Conservation (phyloP, 768 basidiomycete species). For the Tulasnella sp. region DNA sequence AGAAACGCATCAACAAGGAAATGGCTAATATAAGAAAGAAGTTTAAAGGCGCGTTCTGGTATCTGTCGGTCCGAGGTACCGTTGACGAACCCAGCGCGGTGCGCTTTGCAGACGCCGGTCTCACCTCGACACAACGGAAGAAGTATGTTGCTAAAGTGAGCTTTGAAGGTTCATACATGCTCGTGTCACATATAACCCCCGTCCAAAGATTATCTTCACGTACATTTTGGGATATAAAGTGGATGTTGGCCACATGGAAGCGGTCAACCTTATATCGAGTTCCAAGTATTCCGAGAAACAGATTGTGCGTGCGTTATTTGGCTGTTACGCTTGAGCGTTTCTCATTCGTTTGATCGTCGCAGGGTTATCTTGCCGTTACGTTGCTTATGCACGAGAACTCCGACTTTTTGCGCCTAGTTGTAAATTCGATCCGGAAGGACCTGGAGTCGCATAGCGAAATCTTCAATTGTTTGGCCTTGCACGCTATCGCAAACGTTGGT, state of each 20-base stretch:
- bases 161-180: not conserved
- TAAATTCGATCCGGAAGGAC: constrained; percentile 97
- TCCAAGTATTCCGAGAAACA: constrained; percentile 97
- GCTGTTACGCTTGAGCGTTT: constrained; percentile 1
- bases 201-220: constrained; percentile 71
- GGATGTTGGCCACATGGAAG: constrained; percentile 98
- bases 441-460: constrained; percentile 88
- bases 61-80: constrained; percentile 12
- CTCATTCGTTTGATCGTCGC: not conserved
- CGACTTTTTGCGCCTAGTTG: constrained; percentile 88
- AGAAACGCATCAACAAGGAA: constrained; percentile 98
- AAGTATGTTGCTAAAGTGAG: constrained; percentile 82
- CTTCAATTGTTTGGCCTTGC: constrained; percentile 90
- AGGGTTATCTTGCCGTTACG: constrained; percentile 98
- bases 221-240: constrained; percentile 99
- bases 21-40: constrained; percentile 99
- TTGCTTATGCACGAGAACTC: constrained; percentile 98
- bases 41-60: constrained; percentile 67
- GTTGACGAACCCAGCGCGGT: not conserved
- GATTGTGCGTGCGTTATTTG: constrained; percentile 49
- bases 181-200: not conserved
- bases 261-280: constrained; percentile 93
- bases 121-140: constrained; percentile 63
- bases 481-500: constrained; percentile 97
- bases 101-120: constrained; percentile 5